Conservation (phyloP, 495 filamentous ascomycete genomes). For the Lentithecium fluviatile region DNA sequence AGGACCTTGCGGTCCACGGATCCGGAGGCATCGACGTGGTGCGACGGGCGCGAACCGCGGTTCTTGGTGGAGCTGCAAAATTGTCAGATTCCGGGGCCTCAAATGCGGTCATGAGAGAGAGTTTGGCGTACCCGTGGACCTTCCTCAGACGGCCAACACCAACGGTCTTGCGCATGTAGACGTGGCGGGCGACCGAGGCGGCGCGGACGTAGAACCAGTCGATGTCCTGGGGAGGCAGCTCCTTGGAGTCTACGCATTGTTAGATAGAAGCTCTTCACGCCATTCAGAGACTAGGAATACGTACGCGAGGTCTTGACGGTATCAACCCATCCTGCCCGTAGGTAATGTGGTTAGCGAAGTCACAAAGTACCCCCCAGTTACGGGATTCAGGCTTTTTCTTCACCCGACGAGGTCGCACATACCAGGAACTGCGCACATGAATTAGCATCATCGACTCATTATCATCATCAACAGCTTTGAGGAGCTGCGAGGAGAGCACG, state of each 20-base stretch:
- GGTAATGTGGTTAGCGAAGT: conserved; percentile 41
- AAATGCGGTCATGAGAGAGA: not conserved
- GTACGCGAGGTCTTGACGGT: conserved; percentile 89
- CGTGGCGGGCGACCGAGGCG: conserved; percentile 91
- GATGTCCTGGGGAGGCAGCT: conserved; percentile 74
- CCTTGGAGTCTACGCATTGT: conserved; percentile 60
- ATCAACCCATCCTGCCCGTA: conserved; percentile 82
- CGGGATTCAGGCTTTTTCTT: conserved; percentile 36
- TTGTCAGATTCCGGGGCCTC: not conserved
- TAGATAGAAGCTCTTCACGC: not conserved
- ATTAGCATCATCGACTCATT: conserved; percentile 10
- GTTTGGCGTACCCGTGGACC: conserved; percentile 62
- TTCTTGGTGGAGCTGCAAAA: conserved; percentile 80
- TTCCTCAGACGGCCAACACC: conserved; percentile 91
- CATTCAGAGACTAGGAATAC: not conserved
- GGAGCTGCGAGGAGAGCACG: conserved; percentile 22
- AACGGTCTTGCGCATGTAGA: conserved; percentile 99
- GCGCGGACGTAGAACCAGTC: conserved; percentile 92
- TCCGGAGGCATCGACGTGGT: conserved; percentile 94
- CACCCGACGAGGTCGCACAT: conserved; percentile 25
- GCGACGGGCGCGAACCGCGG: conserved; percentile 83
- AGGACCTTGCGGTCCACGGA: conserved; percentile 93
- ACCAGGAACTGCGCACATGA: conserved; percentile 28
- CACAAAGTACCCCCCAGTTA: conserved; percentile 44
- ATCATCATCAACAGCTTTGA: not conserved